Evolutionary conservation across 2,329 filamentous ascomycete species (phyloP), one percentile per base, ranked within the genome.

Genomic region (Colletotrichum sp.): DNA sequence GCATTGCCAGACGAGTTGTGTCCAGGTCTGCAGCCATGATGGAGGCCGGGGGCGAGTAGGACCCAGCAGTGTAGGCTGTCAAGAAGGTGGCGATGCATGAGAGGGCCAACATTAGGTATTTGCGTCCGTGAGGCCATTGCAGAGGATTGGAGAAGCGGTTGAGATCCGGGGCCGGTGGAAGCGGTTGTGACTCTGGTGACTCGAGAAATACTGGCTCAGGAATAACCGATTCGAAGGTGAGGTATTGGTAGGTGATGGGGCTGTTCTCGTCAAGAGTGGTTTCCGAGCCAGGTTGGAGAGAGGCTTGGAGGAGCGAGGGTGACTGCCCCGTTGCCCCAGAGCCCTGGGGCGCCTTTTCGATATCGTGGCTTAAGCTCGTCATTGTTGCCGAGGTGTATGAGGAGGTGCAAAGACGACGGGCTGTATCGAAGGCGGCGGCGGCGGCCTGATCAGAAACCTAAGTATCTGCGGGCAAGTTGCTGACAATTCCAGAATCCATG

Each of bases 1-100:
- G 87, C n/a, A 93, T 90, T 2, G 92, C 92, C n/a, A 94, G 88
- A 12, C 88, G 86, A 52, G 92, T 93, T 1, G 95, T 88, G 5
- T 90, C 83, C 85, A 95, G 95, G 80, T 94, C 90, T 3, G 86
- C 83, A 1, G 89, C 90, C 88, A 98, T 92, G 69, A 94, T 90
- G 7, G 84, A 83, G 0, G 92, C 87, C 0, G 94, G 91, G 0
- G 95, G 93, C 8, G 93, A 94, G 83, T 97, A 97, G 4, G 95
- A 91, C 5, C 96, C 96, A 0, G 96, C 94, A 0, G 94, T 91
- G 83, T 96, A 98, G 8, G 95, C 95, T 0, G 95, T 95, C 67
- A 96, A 85, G 24, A 92, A 89, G 0, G 95, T 98, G 2, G 95
- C 95, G 8, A 92, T 84, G 82, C 94, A 98, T 10, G 94, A 95